phyloP scores from a whole-genome alignment of 106 monocot genomes.

The Acorus calamus region DNA sequence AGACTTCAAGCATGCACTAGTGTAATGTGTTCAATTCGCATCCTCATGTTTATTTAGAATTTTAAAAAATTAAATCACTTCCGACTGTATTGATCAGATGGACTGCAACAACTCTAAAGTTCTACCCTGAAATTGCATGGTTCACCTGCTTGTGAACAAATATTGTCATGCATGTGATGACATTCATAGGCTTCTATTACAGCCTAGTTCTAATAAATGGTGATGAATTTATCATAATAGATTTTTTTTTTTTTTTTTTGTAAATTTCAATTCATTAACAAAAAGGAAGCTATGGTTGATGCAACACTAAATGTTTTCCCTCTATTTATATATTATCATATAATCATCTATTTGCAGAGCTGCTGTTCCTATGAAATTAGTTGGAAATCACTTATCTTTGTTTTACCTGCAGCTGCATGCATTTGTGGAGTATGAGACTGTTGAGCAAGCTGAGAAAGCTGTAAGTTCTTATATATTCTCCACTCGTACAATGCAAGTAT shows the following conservation, averaged over 20 bases:
- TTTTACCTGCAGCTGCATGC: constrained; percentile 70
- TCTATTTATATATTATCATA: neutral
- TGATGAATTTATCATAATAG: neutral
- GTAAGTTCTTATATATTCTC: constrained; percentile 31
- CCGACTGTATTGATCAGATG: too few species aligned
- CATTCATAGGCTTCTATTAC: too few species aligned
- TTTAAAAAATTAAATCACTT: too few species aligned
- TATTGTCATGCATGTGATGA: too few species aligned
- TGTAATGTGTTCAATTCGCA: too few species aligned
- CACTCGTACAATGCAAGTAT: neutral
- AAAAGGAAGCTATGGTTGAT: neutral
- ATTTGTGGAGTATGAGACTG: constrained; percentile 91
- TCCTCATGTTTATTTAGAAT: too few species aligned
- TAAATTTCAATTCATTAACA: neutral
- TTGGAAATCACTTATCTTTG: neutral
- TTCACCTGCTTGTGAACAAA: too few species aligned
- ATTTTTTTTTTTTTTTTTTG: neutral
- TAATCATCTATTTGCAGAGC: neutral
- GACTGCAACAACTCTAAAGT: too few species aligned
- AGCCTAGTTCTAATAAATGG: too few species aligned
- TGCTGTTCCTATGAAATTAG: neutral
- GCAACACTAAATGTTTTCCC: neutral
- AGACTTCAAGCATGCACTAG: too few species aligned
- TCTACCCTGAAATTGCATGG: too few species aligned
- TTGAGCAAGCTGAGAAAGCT: constrained; percentile 84